Evolutionary conservation across 257 asterid genomes (phyloP), one percentile per base, ranked within the genome.

Genomic region (Solanum ossicruentum): DNA sequence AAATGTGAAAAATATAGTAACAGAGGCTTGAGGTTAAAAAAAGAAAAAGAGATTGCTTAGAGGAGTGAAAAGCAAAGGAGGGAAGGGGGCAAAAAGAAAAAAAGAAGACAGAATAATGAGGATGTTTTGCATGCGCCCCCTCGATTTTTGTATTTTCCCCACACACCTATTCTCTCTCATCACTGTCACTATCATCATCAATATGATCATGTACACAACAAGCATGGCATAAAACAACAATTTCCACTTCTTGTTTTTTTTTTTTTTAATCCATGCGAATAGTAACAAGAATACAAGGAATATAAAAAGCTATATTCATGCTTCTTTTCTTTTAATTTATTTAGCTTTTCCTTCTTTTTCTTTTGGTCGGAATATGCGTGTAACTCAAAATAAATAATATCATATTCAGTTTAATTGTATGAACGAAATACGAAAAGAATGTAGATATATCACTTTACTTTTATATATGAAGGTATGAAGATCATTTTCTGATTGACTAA

Each of bases 111-210:
- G 84, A 85, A 91, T 91, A 88, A 90, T 91, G 89, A 88, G 65
- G 77, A 83, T 83, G 84, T 82, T 85, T 21, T 84, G 96, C 96
- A 93, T 92, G 96, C 96, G 93, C 85, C 89, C 67, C 82, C 85
- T 70, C 70, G 49, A 67, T 36, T 47, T 66, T 67, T 83, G 75
- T 28, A 12, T 28, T 26, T 23, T 18, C 52, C 78, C 78, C 52
- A 70, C 23, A 67, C 78, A 70, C 78, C 75, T 66, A 66, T 66
- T 67, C 57, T 72, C 80, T n/a, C 32, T 72, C 57, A 45, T 72
- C 21, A 51, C 65, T 51, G 82, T 78, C 82, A 52, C 65, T 7
- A 51, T 77, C 63, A 78, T 26, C 26, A 15, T 28, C 3, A 52
- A 26, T 7, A 52, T 52, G 7, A 78, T 52, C 65, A 78, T 78